A percentile compares a stretch with the other conserved stretches of the same genome.
Evolutionary conservation across 192 early-diverging fungal genomes (phyloP).

Genomic region (Chytriomyces sp.): DNA sequence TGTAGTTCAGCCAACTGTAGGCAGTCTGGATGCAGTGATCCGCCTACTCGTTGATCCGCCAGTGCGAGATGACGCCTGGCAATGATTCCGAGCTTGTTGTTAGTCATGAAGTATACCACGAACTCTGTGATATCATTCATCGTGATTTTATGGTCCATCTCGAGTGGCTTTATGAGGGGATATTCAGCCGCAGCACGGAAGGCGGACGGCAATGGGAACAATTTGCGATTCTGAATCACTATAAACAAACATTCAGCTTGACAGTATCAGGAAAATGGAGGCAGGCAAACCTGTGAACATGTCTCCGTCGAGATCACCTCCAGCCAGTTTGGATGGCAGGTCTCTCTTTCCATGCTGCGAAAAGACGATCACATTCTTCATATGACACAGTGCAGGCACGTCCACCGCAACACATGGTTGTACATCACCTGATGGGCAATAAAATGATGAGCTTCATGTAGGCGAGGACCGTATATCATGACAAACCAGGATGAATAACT

Average conservation of each 20-base stretch:
- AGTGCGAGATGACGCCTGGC: conserved; percentile 24
- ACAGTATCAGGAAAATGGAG: conserved; percentile 71
- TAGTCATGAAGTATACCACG: conserved; percentile 15
- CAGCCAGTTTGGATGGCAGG: conserved; percentile 74
- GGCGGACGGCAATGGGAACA: not conserved
- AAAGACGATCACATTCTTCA: conserved; percentile 75
- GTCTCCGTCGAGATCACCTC: conserved; percentile 85
- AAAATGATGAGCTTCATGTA: not conserved
- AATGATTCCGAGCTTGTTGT: conserved; percentile 19
- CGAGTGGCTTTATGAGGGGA: not conserved
- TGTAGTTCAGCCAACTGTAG: conserved; percentile 43
- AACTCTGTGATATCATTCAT: conserved; percentile 30
- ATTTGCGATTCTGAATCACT: conserved; percentile 9
- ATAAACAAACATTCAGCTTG: conserved; percentile 51
- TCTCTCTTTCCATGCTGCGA: conserved; percentile 65
- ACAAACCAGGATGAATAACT: not conserved
- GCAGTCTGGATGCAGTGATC: conserved; percentile 19
- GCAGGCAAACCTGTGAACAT: too few species aligned
- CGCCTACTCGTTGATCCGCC: conserved; percentile 24
- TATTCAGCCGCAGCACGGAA: conserved; percentile 20
- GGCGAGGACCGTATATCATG: not conserved
- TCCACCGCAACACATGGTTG: conserved; percentile 38
- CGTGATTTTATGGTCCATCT: conserved; percentile 8
- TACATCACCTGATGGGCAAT: conserved; percentile 44
- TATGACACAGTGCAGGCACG: conserved; percentile 34